Evolutionary conservation across 164 flowering plant genomes (phyloP), one percentile per base, ranked within the genome.

Genomic region (Kingdonia uniflora): DNA sequence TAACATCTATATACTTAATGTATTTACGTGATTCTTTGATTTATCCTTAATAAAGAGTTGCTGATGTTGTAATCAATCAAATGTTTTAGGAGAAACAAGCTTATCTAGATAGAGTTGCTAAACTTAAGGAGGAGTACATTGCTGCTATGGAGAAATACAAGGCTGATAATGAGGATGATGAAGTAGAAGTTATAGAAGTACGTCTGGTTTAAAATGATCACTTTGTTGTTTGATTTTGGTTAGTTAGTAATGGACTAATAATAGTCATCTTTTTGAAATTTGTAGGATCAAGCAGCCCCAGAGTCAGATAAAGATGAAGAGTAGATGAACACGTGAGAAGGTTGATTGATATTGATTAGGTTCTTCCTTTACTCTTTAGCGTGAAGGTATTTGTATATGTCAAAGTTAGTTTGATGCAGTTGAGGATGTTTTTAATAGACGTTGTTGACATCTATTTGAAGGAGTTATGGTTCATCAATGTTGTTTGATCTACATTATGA

Each of bases 21-120:
- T n/a, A n/a, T n/a, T n/a, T n/a, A 29, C 8, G 35, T 29, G 35
- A 8, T 29, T 3, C 4, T 29, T 29, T 29, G 8, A n/a, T 4
- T 29, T 29, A 29, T 29, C 8, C 6, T 29, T 8, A 29, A 29
- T 29, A 8, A 29, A 3, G 4, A 8, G 8, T 3, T 29, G 35
- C 35, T 29, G 35, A 29, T 29, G 4, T 3, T 29, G 35, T 29
- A 8, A 29, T 29, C 8, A 29, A 29, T 29, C 8, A 8, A 29
- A 3, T 3, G 4, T 29, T 42, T 49, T 41, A 89, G 97, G 97
- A 90, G 63, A 90, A 82, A 71, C 78, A 82, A 64, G 74, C 71
- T 21, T 90, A 81, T 51, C 0, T 62, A 43, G 92, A 81, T 16
- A 84, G 56, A 52, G 88, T 72, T 55, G 76, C 84, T 8, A 85